Conservation (phyloP, 2,329 filamentous ascomycete genomes). For the Pestalotiopsis sp. region DNA sequence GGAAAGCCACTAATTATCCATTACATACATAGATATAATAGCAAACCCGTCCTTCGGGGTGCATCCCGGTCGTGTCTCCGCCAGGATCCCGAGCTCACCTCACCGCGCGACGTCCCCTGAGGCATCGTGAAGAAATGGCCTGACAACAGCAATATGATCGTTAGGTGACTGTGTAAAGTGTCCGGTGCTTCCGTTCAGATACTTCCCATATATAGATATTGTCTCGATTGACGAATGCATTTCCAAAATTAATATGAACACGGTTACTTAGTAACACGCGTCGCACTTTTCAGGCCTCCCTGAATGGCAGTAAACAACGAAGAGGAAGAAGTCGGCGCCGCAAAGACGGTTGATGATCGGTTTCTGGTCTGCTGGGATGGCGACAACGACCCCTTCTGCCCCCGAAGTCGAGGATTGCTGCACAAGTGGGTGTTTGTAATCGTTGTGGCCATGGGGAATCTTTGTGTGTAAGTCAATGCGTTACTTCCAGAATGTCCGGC, state of each 20-base stretch:
- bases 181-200: no score
- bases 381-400: constrained; percentile 71
- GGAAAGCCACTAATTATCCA: no score
- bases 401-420: constrained; percentile 65
- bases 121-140: not conserved
- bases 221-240: no score
- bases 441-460: constrained; percentile 69
- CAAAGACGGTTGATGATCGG: not conserved
- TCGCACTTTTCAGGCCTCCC: no score
- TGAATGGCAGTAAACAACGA: not conserved
- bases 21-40: no score
- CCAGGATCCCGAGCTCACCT: not conserved
- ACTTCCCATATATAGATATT: no score
- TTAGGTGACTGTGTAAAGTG: not conserved
- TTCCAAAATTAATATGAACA: no score
- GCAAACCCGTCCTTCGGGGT: no score
- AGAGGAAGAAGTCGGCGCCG: not conserved
- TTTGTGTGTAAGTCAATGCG: constrained; percentile 76
- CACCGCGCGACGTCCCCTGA: not conserved
- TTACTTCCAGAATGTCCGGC: not conserved
- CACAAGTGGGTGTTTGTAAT: constrained; percentile 78
- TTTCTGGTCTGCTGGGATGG: constrained; percentile 63
- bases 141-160: not conserved
- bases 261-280: no score
- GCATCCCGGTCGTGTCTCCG: not conserved